Evolutionary conservation across 1,284 basidiomycete genomes (phyloP).

Genomic region (Uromyces viciae-fabae): DNA sequence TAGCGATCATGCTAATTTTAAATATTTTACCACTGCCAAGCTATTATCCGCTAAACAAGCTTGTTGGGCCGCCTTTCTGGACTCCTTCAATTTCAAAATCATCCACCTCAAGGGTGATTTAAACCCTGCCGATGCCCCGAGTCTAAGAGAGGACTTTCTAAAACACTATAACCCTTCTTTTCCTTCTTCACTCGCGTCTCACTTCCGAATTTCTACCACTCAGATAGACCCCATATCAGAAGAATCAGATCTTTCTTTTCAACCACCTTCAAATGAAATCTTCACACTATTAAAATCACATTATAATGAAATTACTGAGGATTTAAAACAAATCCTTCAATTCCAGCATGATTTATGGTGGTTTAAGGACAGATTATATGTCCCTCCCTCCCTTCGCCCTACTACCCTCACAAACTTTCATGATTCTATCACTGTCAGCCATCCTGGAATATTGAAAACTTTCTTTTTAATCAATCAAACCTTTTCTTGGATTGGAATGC

Average conservation of each 20-base stretch:
- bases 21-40: neutral
- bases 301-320: too few relatives aligned
- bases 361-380: too few relatives aligned
- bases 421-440: neutral
- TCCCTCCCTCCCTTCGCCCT: neutral
- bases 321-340: too few relatives aligned
- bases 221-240: too few relatives aligned
- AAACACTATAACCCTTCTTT: too few relatives aligned
- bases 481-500: neutral
- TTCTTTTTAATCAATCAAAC: neutral
- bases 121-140: slow-evolving; percentile 19
- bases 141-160: neutral
- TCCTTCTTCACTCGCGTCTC: neutral
- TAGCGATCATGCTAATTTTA: slow-evolving; percentile 23
- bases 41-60: slow-evolving; percentile 10
- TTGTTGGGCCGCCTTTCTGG: slow-evolving; percentile 1
- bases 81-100: slow-evolving; percentile 4
- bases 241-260: too few relatives aligned
- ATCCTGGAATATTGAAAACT: slow-evolving; percentile 2
- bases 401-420: neutral
- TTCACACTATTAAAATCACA: too few relatives aligned
- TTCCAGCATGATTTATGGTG: too few relatives aligned
- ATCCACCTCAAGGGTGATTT: neutral
- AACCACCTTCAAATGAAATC: too few relatives aligned
- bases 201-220: too few relatives aligned